These are phyloP conservation scores for Grosmannia huntii DNA, from an alignment of 2,329 filamentous ascomycete species.

Conservation along the genomic window DNA sequence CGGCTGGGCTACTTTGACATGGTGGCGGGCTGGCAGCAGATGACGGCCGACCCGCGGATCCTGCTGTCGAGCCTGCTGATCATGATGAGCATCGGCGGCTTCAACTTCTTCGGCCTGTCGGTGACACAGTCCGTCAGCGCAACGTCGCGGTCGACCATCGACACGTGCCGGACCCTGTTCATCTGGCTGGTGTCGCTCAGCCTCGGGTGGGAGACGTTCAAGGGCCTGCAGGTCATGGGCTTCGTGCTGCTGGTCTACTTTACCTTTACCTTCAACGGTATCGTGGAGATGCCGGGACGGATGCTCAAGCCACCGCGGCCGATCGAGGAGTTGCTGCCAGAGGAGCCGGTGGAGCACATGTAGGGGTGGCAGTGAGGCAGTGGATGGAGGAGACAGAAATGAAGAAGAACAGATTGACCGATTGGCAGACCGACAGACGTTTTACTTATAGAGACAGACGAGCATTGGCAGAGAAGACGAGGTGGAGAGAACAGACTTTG, in stretches of 20 bases:
- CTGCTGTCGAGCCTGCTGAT: constrained; percentile 72
- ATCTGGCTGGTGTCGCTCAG: constrained; percentile 94
- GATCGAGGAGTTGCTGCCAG: constrained; percentile 57
- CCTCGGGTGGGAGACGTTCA: constrained; percentile 94
- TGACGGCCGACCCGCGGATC: constrained; percentile 59
- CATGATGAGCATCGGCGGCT: constrained; percentile 97
- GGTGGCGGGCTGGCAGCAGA: constrained; percentile 69
- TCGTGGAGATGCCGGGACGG: constrained; percentile 71
- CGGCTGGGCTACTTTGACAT: constrained; percentile 82
- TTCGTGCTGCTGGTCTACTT: constrained; percentile 89
- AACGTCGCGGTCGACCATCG: constrained; percentile 88
- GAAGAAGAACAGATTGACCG: no score
- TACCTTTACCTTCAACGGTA: constrained; percentile 91
- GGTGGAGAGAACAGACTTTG: no score
- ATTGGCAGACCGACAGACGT: no score
- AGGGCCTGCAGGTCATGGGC: constrained; percentile 85
- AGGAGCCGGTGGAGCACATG: constrained; percentile 70
- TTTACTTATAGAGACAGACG: no score
- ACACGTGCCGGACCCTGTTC: constrained; percentile 93
- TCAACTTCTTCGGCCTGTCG: constrained; percentile 96
- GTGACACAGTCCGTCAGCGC: constrained; percentile 84
- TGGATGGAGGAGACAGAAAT: no score
- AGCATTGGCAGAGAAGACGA: no score
- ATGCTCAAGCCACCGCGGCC: constrained; percentile 44
- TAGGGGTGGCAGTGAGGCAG: constrained; percentile 1